Percentiles rank a stretch among this genome's conserved stretches.
Conservation (phyloP, 768 basidiomycete genomes). For the Tephrocybe sp. region DNA sequence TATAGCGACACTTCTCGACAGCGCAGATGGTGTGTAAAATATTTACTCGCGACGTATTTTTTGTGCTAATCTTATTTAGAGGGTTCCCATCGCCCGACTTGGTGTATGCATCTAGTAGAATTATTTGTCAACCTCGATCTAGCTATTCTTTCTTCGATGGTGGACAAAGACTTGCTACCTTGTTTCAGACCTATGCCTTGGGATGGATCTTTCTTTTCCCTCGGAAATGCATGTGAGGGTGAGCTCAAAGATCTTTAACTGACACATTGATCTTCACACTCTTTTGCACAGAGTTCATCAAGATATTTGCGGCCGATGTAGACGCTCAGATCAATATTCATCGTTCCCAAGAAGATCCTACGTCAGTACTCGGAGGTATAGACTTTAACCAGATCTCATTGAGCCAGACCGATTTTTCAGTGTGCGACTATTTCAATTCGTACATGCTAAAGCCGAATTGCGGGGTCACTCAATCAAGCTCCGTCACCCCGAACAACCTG, state of each 20-base stretch:
- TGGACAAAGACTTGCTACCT: slow-evolving; percentile 47
- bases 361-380: slow-evolving; percentile 28
- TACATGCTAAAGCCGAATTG: slow-evolving; percentile 46
- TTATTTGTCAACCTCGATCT: slow-evolving; percentile 71
- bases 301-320: slow-evolving; percentile 37
- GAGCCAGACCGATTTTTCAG: slow-evolving; percentile 16
- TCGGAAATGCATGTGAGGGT: slow-evolving; percentile 19
- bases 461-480: slow-evolving; percentile 22
- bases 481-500: slow-evolving; percentile 25
- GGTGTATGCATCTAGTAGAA: slow-evolving; percentile 51
- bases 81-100: not conserved
- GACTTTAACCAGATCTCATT: not conserved
- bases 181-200: slow-evolving; percentile 42
- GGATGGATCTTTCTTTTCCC: slow-evolving; percentile 24
- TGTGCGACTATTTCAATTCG: slow-evolving; percentile 52
- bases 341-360: slow-evolving; percentile 30
- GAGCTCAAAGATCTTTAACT: slow-evolving; percentile 11
- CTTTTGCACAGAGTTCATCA: slow-evolving; percentile 45
- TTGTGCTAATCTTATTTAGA: no score
- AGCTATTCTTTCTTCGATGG: slow-evolving; percentile 54
- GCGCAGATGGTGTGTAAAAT: not conserved
- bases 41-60: no score
- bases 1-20: slow-evolving; percentile 26
- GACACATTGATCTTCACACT: slow-evolving; percentile 7
- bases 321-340: slow-evolving; percentile 43